These are phyloP conservation scores for Ustilago bromivora DNA, from an alignment of 1,284 basidiomycete species.

Conservation along the genomic window DNA sequence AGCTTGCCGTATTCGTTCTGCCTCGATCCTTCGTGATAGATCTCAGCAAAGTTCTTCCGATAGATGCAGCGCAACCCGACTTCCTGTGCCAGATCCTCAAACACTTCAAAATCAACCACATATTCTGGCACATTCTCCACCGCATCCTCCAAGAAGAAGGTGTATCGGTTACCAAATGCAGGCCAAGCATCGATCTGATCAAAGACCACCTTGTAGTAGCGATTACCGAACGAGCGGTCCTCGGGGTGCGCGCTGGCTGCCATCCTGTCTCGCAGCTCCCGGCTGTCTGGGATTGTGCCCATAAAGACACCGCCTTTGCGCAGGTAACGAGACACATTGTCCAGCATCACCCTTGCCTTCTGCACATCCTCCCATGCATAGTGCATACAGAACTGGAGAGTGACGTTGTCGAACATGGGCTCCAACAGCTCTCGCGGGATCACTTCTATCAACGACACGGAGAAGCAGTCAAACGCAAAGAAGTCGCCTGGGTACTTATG, in stretches of 20 bases:
- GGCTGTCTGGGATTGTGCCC: conserved; percentile 87
- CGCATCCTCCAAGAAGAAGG: conserved; percentile 92
- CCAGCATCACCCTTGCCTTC: conserved; percentile 91
- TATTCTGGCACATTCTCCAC: conserved; percentile 94
- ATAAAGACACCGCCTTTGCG: conserved; percentile 87
- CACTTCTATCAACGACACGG: conserved; percentile 77
- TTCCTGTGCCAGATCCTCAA: conserved; percentile 84
- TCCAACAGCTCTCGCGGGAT: conserved; percentile 76
- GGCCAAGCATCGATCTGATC: conserved; percentile 73
- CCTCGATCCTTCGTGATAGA: conserved; percentile 54
- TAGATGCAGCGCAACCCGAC: conserved; percentile 82
- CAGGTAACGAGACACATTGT: conserved; percentile 86
- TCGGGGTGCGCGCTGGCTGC: conserved; percentile 77
- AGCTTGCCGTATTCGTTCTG: conserved; percentile 39
- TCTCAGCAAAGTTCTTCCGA: conserved; percentile 79
- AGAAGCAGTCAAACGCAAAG: conserved; percentile 88
- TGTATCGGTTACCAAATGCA: conserved; percentile 86
- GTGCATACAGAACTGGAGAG: conserved; percentile 99
- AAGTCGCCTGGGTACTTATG: conserved; percentile 80
- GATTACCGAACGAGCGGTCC: conserved; percentile 82
- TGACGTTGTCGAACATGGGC: conserved; percentile 87
- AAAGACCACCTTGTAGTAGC: conserved; percentile 88
- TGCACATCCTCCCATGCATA: conserved; percentile 92
- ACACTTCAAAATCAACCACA: conserved; percentile 92
- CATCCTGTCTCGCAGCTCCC: conserved; percentile 78